Conservation (phyloP, 192 early-diverging fungal species). For the Coemansia sp. region DNA sequence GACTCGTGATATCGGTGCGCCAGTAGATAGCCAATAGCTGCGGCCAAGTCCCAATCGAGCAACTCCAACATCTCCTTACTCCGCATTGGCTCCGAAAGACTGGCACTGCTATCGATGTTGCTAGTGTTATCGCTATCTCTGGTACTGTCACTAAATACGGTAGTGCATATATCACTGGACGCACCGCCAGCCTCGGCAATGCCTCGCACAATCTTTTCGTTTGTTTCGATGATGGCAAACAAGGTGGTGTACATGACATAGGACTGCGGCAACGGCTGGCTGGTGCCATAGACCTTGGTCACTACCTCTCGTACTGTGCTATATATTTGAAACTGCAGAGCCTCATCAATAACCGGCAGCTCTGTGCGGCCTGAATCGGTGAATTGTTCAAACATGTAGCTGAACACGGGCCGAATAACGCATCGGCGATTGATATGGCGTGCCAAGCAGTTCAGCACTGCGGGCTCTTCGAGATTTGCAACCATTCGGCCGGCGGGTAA, state of each 20-base stretch:
- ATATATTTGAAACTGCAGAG: constrained; percentile 53
- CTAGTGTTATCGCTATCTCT: not conserved
- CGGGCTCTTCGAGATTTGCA: constrained; percentile 23
- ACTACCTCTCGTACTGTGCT: constrained; percentile 31
- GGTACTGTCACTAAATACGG: not conserved
- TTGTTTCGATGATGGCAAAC: constrained; percentile 49
- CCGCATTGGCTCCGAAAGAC: constrained; percentile 10
- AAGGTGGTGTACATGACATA: constrained; percentile 44
- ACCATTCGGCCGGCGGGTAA: constrained; percentile 31
- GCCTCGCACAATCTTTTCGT: constrained; percentile 28
- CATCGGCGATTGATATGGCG: constrained; percentile 20
- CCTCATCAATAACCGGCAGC: constrained; percentile 19
- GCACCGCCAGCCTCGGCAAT: constrained; percentile 19
- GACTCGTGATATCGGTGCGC: constrained; percentile 33
- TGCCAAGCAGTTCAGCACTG: constrained; percentile 11
- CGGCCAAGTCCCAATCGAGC: constrained; percentile 54
- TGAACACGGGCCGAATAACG: constrained; percentile 43
- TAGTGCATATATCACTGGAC: constrained; percentile 1
- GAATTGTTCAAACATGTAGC: constrained; percentile 35
- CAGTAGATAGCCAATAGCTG: constrained; percentile 43
- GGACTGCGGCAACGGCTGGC: constrained; percentile 8
- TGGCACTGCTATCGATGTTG: not conserved
- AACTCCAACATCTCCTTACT: constrained; percentile 30
- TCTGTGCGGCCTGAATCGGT: constrained; percentile 2
- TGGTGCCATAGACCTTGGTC: constrained; percentile 11